Evolutionary conservation across 495 filamentous ascomycete genomes (phyloP).

Genomic region (Penicillium parvum): DNA sequence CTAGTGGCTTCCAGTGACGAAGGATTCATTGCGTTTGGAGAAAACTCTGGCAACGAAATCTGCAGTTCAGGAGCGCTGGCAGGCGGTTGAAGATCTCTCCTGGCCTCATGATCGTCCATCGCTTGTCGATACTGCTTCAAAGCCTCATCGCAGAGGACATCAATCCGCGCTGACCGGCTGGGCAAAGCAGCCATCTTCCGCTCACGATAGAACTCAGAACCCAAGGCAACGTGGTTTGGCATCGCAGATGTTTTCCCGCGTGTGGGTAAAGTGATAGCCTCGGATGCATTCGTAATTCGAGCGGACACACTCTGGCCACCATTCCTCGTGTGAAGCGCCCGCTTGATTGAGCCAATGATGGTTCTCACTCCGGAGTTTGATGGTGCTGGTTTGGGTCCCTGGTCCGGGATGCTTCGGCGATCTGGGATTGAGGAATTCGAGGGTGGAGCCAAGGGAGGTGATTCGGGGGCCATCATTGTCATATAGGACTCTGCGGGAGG

Average conservation of each 20-base stretch:
- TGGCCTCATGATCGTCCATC: conserved; percentile 12
- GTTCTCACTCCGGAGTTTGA: conserved; percentile 71
- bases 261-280: conserved; percentile 17
- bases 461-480: conserved; percentile 60
- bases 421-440: conserved; percentile 18
- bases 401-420: conserved; percentile 32
- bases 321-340: conserved; percentile 73
- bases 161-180: conserved; percentile 52
- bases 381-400: conserved; percentile 27
- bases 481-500: conserved; percentile 75
- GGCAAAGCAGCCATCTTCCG: conserved; percentile 33
- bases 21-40: background rate
- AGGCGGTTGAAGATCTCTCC: conserved; percentile 4
- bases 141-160: conserved; percentile 74
- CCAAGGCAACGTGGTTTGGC: conserved; percentile 44
- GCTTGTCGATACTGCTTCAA: conserved; percentile 55
- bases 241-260: conserved; percentile 42
- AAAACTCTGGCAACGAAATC: conserved; percentile 2
- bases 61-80: conserved; percentile 4
- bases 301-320: conserved; percentile 38
- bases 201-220: conserved; percentile 43
- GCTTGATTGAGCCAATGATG: conserved; percentile 80
- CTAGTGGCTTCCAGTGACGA: conserved; percentile 5
- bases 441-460: conserved; percentile 44
- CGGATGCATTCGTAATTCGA: conserved; percentile 34